Percentiles rank a stretch among this genome's conserved stretches.
These are phyloP conservation scores for Luffa aegyptiaca DNA, from an alignment of 306 rosid species.

Conservation along the genomic window DNA sequence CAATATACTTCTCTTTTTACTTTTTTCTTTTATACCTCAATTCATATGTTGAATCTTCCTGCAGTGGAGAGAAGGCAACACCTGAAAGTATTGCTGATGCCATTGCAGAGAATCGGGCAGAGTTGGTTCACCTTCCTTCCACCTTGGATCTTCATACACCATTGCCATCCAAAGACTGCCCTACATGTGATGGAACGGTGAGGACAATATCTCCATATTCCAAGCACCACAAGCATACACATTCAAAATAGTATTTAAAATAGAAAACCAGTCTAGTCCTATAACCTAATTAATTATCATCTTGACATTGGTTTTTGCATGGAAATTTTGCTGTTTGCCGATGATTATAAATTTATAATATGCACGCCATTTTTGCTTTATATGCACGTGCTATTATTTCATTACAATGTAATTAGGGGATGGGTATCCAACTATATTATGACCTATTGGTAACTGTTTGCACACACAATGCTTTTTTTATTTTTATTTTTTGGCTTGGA, in stretches of 20 bases:
- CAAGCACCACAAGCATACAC: background rate
- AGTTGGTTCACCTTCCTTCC: conserved; percentile 83
- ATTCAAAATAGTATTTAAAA: background rate
- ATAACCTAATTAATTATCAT: background rate
- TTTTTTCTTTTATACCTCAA: background rate
- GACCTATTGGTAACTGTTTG: background rate
- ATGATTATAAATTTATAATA: background rate
- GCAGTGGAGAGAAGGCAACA: conserved; percentile 88
- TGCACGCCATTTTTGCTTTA: background rate
- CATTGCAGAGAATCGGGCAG: conserved; percentile 67
- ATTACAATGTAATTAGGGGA: background rate
- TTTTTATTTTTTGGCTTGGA: background rate
- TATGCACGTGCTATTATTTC: background rate
- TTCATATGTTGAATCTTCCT: conserved; percentile 14
- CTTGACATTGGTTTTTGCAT: background rate
- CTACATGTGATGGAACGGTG: conserved; percentile 93
- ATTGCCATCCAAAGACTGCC: conserved; percentile 88
- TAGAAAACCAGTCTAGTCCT: background rate
- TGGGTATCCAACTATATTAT: background rate
- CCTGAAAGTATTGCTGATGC: conserved; percentile 84
- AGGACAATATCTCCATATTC: conserved; percentile 16
- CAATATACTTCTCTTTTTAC: background rate
- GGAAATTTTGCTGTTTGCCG: background rate
- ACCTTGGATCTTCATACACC: conserved; percentile 49
- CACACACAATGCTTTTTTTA: background rate